Evolutionary conservation across 352 stramenopile genomes (phyloP).

Genomic region (Sclerospora graminicola): DNA sequence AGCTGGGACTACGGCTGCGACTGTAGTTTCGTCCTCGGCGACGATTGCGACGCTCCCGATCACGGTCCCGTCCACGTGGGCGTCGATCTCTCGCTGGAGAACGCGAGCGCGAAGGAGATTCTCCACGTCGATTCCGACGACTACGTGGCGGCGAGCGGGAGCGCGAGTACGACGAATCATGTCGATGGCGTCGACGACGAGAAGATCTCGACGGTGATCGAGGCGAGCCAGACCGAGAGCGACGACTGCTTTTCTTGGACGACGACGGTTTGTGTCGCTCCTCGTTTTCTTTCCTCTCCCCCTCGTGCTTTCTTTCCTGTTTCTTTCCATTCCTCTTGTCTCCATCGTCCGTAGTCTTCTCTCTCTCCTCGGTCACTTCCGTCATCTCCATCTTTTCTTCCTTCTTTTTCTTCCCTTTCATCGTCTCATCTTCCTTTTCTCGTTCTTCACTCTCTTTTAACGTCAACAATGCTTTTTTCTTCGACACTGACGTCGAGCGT

Average conservation of each 20-base stretch:
- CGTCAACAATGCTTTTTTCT: slow-evolving; percentile 3
- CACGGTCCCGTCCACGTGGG: slow-evolving; percentile 22
- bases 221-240: slow-evolving; percentile 40
- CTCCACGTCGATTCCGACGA: slow-evolving; percentile 21
- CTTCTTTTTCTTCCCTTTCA: slow-evolving; percentile 4
- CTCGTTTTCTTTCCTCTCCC: slow-evolving; percentile 14
- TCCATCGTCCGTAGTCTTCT: slow-evolving; percentile 7
- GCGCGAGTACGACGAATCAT: slow-evolving; percentile 30
- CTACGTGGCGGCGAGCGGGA: slow-evolving; percentile 39
- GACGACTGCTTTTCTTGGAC: slow-evolving; percentile 39
- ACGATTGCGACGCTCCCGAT: slow-evolving; percentile 21
- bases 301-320: slow-evolving; percentile 3
- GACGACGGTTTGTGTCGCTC: slow-evolving; percentile 5
- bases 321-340: slow-evolving; percentile 5
- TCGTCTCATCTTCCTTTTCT: slow-evolving; percentile 4
- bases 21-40: slow-evolving; percentile 25
- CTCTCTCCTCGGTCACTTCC: slow-evolving; percentile 7
- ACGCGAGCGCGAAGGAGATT: slow-evolving; percentile 42
- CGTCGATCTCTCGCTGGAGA: slow-evolving; percentile 15
- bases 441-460: neutral
- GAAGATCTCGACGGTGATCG: slow-evolving; percentile 47
- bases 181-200: slow-evolving; percentile 31
- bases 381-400: slow-evolving; percentile 13
- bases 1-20: slow-evolving; percentile 40
- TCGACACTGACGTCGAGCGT: slow-evolving; percentile 10